phyloP scores from a whole-genome alignment of 73 alveolate genomes.

The Stentor roeselii region DNA sequence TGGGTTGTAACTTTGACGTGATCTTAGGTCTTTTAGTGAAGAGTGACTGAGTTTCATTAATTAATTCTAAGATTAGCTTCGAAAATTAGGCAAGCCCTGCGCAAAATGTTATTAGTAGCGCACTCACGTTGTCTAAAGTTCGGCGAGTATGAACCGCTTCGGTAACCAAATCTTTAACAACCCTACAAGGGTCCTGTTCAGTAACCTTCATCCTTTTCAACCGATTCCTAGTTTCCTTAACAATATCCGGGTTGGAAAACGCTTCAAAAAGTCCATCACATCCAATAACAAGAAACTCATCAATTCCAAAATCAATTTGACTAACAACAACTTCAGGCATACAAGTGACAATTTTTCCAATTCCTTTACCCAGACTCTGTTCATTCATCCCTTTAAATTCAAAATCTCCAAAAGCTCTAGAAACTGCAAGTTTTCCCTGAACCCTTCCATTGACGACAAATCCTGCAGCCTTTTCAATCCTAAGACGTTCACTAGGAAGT shows the following conservation, averaged over 20 bases:
- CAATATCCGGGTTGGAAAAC: background rate
- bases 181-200: background rate
- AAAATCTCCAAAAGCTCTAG: conserved; percentile 86
- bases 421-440: conserved; percentile 77
- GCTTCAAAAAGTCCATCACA: conserved; percentile 15
- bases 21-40: too few relatives aligned
- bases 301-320: background rate
- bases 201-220: background rate
- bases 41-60: too few relatives aligned
- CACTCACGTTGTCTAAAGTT: background rate
- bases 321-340: background rate
- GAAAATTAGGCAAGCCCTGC: too few relatives aligned
- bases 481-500: conserved; percentile 56
- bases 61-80: too few relatives aligned
- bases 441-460: conserved; percentile 81
- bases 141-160: background rate
- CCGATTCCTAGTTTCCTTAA: background rate
- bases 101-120: background rate
- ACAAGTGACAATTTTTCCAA: background rate
- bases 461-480: conserved; percentile 73
- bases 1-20: too few relatives aligned
- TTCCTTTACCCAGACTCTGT: background rate
- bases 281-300: background rate
- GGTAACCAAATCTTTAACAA: background rate
- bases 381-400: conserved; percentile 61